phyloP scores from a whole-genome alignment of 257 asterid species.

The Linderniella brevidens region DNA sequence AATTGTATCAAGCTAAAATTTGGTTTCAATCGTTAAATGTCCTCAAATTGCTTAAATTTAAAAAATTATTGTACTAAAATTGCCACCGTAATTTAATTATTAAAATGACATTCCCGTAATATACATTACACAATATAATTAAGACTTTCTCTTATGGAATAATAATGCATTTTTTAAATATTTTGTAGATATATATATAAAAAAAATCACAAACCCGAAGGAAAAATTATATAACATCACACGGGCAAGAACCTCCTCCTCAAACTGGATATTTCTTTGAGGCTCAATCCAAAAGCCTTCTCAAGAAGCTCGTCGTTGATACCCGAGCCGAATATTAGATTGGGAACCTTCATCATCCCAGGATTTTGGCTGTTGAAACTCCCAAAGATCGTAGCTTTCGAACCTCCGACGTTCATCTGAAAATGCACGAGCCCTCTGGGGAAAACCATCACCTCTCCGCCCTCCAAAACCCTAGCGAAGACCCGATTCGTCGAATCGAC shows the following conservation, averaged over 20 bases:
- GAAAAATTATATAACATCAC: conserved; percentile 6
- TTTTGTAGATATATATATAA: too few relatives aligned
- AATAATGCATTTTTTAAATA: too few relatives aligned
- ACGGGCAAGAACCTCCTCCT: conserved; percentile 32
- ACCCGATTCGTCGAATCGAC: conserved; percentile 47
- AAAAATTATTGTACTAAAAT: too few relatives aligned
- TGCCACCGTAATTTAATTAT: too few relatives aligned
- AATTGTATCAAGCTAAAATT: too few relatives aligned
- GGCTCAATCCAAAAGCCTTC: conserved; percentile 57
- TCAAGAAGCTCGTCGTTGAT: conserved; percentile 41
- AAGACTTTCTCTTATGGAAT: too few relatives aligned
- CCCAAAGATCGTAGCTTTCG: conserved; percentile 42
- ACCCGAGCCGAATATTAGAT: conserved; percentile 48
- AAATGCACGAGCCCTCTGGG: conserved; percentile 63
- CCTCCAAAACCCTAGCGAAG: conserved; percentile 50
- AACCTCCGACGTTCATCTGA: conserved; percentile 58
- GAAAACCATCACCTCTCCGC: conserved; percentile 73
- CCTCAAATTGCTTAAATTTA: too few relatives aligned
- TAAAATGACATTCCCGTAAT: too few relatives aligned
- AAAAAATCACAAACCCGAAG: not conserved
- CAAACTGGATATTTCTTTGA: conserved; percentile 42
- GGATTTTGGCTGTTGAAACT: conserved; percentile 74
- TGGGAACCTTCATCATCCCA: conserved; percentile 45
- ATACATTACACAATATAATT: too few relatives aligned
- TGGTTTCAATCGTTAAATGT: too few relatives aligned